Base-by-base conservation (phyloP, 208 protist genomes). In the Tetramitus jugosus region DNA sequence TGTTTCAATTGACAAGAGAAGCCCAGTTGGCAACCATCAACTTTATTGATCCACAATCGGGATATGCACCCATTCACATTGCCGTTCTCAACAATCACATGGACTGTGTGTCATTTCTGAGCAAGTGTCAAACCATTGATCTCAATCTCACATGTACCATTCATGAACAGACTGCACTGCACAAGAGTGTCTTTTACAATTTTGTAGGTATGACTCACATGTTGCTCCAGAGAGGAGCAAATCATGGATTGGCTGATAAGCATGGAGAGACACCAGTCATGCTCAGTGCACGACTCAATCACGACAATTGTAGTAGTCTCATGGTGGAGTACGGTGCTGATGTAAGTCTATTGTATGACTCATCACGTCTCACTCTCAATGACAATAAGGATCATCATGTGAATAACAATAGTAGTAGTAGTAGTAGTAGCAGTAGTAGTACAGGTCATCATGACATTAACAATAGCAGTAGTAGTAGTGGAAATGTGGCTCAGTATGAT, bases 291-390 rank as follows among this genome's bases (percentile, higher is more conserved):
- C 7, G 26, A 39, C n/a, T 37, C 3, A 68, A 43, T 43, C n/a
- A 37, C n/a, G 3, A 17, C 6, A 43, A 43, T 68, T 6, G 29
- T 43, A 17, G n/a, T 29, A 17, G 42, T 43, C 2, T 49, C 26
- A 53, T 74, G 23, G 29, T 20, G 13, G 67, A 74, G 26, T 39
- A 39, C 53, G 67, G 67, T 37, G 67, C 31, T 37, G 67, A 74
- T 74, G 42, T 74, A n/a, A 53, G n/a, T 39, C 2, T 53, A 74
- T 39, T 74, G 43, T 74, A 74, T 53, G 35, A 53, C 6, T 17
- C 17, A n/a, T n/a, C n/a, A n/a, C n/a, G n/a, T n/a, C n/a, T n/a
- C n/a, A n/a, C n/a, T n/a, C n/a, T n/a, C n/a, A n/a, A n/a, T n/a
- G n/a, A n/a, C n/a, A n/a, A n/a, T n/a, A n/a, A n/a, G n/a, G n/a